These are phyloP conservation scores for Pilatotrama ljubarskyi DNA, from an alignment of 768 basidiomycete genomes.

Conservation along the genomic window DNA sequence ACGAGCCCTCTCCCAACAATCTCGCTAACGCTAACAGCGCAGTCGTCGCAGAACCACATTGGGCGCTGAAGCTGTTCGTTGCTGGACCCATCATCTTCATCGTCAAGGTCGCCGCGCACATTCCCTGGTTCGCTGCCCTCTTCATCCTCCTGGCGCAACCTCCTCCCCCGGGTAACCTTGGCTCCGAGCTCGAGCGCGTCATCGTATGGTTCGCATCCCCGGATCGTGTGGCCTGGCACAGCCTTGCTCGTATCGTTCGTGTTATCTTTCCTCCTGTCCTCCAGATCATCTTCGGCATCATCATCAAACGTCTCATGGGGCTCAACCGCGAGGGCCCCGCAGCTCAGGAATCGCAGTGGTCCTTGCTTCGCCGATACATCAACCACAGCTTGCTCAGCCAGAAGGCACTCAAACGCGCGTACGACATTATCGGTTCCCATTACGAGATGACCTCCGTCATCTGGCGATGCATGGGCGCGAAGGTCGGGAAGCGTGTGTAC, in stretches of 20 bases:
- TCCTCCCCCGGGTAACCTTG: constrained; percentile 28
- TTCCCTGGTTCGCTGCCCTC: constrained; percentile 45
- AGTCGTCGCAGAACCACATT: constrained; percentile 34
- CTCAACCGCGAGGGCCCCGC: constrained; percentile 36
- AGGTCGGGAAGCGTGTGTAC: constrained; percentile 48
- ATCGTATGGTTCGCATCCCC: constrained; percentile 49
- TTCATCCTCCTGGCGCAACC: constrained; percentile 38
- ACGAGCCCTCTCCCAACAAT: constrained; percentile 37
- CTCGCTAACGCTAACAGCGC: constrained; percentile 45
- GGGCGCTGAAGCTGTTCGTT: constrained; percentile 37
- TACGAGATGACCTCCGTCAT: constrained; percentile 48
- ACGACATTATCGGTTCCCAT: constrained; percentile 46
- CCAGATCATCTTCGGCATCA: constrained; percentile 40
- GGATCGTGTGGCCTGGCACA: constrained; percentile 42
- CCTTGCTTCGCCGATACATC: constrained; percentile 41
- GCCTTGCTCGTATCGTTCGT: constrained; percentile 41
- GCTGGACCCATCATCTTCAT: constrained; percentile 42
- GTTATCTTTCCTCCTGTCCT: constrained; percentile 40
- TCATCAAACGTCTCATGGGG: constrained; percentile 44
- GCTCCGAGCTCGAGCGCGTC: constrained; percentile 40
- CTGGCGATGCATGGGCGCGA: constrained; percentile 50
- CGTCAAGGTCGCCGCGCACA: constrained; percentile 38
- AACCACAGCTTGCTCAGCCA: constrained; percentile 42
- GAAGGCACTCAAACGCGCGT: constrained; percentile 37
- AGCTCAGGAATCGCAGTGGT: constrained; percentile 33